A percentile compares a stretch with the other conserved stretches of the same genome.
Evolutionary conservation across 2,329 filamentous ascomycete genomes (phyloP).

Genomic region (Davidsoniella eucalypti): DNA sequence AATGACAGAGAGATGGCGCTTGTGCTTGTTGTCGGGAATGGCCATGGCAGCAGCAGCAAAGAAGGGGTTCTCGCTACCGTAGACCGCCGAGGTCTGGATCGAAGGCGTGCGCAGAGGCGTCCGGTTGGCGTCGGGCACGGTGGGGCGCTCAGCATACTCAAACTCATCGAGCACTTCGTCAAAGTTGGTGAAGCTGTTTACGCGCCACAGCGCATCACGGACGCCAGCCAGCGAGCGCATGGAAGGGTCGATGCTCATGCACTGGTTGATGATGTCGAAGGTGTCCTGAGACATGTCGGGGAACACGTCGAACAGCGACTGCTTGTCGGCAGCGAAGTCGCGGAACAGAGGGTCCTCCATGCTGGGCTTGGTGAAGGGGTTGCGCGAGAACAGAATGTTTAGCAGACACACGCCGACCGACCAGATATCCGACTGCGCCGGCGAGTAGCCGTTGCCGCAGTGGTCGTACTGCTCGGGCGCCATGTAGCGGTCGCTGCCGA

Average conservation of each 20-base stretch:
- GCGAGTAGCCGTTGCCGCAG: constrained; percentile 71
- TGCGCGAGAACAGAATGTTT: constrained; percentile 92
- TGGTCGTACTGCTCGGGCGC: constrained; percentile 96
- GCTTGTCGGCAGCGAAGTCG: constrained; percentile 84
- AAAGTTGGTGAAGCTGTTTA: constrained; percentile 82
- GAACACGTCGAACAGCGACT: constrained; percentile 95
- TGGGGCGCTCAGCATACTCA: constrained; percentile 63
- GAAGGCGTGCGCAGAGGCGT: constrained; percentile 93
- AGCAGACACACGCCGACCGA: constrained; percentile 91
- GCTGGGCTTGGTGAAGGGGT: constrained; percentile 83
- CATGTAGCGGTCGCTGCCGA: constrained; percentile 98
- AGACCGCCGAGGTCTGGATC: constrained; percentile 58
- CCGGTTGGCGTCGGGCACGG: constrained; percentile 71
- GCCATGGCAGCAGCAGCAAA: not conserved
- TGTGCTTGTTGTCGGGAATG: constrained; percentile 4
- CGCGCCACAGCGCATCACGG: constrained; percentile 60
- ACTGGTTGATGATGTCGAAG: constrained; percentile 81
- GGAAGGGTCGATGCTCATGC: constrained; percentile 76
- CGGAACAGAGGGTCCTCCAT: constrained; percentile 83
- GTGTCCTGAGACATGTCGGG: constrained; percentile 98
- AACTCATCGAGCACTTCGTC: constrained; percentile 76
- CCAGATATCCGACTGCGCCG: constrained; percentile 89
- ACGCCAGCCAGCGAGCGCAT: constrained; percentile 70
- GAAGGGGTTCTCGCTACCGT: constrained; percentile 17
- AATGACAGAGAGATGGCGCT: constrained; percentile 59